Percentiles rank a stretch among this genome's conserved stretches.
These are phyloP conservation scores for Fusarium robinianum DNA, from an alignment of 2,329 filamentous ascomycete species.

Conservation along the genomic window DNA sequence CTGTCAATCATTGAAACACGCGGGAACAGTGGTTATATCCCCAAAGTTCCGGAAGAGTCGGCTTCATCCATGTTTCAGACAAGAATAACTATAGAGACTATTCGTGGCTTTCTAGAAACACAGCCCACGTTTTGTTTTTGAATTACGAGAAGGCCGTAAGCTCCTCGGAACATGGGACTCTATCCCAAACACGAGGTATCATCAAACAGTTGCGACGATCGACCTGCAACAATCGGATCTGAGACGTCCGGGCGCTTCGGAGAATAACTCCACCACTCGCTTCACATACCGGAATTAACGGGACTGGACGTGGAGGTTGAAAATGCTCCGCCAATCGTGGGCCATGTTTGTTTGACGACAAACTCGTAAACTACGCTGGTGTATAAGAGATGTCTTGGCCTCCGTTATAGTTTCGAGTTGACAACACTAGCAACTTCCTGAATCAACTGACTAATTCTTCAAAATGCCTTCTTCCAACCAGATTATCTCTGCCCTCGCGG, in stretches of 20 bases:
- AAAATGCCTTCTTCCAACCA: constrained; percentile 26
- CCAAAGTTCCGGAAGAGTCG: too few relatives aligned
- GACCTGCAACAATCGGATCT: background rate
- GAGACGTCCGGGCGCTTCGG: constrained; percentile 12
- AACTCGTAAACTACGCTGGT: background rate
- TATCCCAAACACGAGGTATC: too few relatives aligned
- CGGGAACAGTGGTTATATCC: too few relatives aligned
- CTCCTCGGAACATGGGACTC: too few relatives aligned
- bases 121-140: too few relatives aligned
- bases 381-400: constrained; percentile 1
- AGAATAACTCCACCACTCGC: constrained; percentile 13
- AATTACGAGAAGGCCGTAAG: too few relatives aligned
- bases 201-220: background rate
- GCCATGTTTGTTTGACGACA: background rate
- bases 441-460: background rate
- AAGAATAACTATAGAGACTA: too few relatives aligned
- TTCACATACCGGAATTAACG: constrained; percentile 7
- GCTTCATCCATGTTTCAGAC: too few relatives aligned
- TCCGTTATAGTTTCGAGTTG: background rate
- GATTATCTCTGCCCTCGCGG: constrained; percentile 22
- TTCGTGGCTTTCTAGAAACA: too few relatives aligned
- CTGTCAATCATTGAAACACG: too few relatives aligned
- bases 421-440: background rate
- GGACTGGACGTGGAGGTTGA: constrained; percentile 7
- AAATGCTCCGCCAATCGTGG: constrained; percentile 12